Conservation (phyloP, 2,329 filamentous ascomycete genomes). For the Purpureocillium takamizusanense region DNA sequence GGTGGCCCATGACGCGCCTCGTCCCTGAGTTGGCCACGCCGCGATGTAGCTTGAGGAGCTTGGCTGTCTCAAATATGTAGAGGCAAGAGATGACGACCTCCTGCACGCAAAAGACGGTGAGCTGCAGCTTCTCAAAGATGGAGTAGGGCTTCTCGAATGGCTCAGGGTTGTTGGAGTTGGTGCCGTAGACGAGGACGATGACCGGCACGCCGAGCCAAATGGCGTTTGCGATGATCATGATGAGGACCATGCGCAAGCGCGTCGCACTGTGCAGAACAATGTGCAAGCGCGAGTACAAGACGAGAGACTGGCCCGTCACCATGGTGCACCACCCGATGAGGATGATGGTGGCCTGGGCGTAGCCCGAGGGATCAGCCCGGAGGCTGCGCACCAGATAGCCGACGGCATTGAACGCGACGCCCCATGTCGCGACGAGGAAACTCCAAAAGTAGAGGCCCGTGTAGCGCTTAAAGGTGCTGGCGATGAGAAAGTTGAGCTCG, state of each 20-base stretch:
- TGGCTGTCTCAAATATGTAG: conserved; percentile 43
- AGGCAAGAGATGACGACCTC: conserved; percentile 43
- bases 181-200: conserved; percentile 44
- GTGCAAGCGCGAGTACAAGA: conserved; percentile 54
- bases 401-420: conserved; percentile 22
- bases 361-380: conserved; percentile 2
- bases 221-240: conserved; percentile 48
- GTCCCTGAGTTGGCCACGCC: conserved; percentile 9
- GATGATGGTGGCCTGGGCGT: conserved; percentile 16
- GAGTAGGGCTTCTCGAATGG: conserved; percentile 23
- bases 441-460: conserved; percentile 23
- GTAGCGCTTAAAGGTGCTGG: conserved; percentile 16
- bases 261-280: conserved; percentile 43
- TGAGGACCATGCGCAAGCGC: conserved; percentile 38
- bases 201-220: conserved; percentile 44
- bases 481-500: conserved; percentile 18
- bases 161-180: conserved; percentile 23
- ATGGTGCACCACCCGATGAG: conserved; percentile 31
- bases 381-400: conserved; percentile 36
- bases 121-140: conserved; percentile 43
- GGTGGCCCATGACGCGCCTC: conserved; percentile 15
- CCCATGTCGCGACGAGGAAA: conserved; percentile 17
- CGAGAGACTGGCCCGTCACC: conserved; percentile 52
- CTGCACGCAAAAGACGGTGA: conserved; percentile 45
- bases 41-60: conserved; percentile 34